Conservation (phyloP, 345 rosid genomes). For the Noccaea caerulescens region DNA sequence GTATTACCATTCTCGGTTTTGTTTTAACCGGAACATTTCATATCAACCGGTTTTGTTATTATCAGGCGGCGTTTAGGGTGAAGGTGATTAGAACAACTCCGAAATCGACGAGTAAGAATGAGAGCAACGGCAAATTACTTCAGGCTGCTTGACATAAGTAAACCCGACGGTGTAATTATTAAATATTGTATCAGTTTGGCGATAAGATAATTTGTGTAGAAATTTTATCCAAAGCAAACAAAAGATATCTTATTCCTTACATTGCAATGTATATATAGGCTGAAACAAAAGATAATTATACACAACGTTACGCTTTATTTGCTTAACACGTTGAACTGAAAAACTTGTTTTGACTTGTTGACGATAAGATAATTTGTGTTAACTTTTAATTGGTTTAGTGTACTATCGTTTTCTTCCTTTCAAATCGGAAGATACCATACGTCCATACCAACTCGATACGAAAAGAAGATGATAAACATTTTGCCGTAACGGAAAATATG, state of each 20-base stretch:
- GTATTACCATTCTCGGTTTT: conserved; percentile 11
- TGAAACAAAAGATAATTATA: conserved; percentile 24
- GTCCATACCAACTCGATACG: too few species aligned
- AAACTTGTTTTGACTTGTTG: neutral
- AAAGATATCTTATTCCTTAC: conserved; percentile 9
- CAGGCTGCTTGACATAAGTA: conserved; percentile 56
- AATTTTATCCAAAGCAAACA: neutral
- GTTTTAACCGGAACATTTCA: neutral
- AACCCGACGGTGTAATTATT: neutral
- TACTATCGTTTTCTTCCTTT: too few species aligned
- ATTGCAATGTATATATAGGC: conserved; percentile 31
- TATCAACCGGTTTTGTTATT: conserved; percentile 4
- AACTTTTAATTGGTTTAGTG: too few species aligned
- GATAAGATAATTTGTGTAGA: conserved; percentile 32
- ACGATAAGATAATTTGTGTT: too few species aligned
- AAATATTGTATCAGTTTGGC: conserved; percentile 24
- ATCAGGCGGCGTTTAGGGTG: conserved; percentile 73
- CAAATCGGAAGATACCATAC: too few species aligned
- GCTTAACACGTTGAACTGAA: neutral
- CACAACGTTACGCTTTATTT: neutral
- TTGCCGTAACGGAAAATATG: neutral
- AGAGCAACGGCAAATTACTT: conserved; percentile 49
- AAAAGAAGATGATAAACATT: neutral
- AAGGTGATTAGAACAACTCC: conserved; percentile 60
- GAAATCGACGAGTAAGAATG: conserved; percentile 28